These are phyloP conservation scores for Fusarium papillatum DNA, from an alignment of 2,329 filamentous ascomycete genomes.

Conservation along the genomic window DNA sequence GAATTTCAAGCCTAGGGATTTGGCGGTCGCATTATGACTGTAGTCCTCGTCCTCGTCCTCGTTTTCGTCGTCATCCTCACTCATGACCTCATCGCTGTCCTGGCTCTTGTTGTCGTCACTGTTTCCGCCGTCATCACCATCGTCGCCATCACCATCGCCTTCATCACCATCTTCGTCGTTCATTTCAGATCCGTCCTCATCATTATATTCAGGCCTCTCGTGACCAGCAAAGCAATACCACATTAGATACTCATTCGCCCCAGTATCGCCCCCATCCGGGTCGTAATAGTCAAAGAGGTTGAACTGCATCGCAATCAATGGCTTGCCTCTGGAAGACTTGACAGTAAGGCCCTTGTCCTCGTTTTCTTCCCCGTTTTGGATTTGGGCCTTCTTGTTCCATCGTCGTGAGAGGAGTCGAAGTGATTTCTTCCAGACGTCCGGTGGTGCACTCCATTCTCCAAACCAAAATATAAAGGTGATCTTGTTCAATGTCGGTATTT, in stretches of 20 bases:
- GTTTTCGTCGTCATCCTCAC: neutral
- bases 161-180: neutral
- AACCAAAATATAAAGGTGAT: conserved; percentile 6
- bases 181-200: neutral
- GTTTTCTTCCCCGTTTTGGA: neutral
- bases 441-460: neutral
- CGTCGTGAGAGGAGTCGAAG: neutral
- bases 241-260: neutral
- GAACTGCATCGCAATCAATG: neutral
- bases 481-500: neutral
- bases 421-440: neutral
- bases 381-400: neutral
- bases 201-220: neutral
- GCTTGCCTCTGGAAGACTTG: neutral
- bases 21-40: neutral
- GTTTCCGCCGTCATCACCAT: neutral
- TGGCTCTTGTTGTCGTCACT: neutral
- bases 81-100: neutral
- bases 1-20: neutral
- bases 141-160: neutral
- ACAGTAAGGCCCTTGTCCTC: neutral
- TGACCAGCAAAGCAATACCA: conserved; percentile 8
- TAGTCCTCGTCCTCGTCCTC: neutral
- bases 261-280: neutral
- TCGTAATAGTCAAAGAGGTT: conserved; percentile 14